Evolutionary conservation across 306 rosid species (phyloP).

Genomic region (Sechiopsis laciniata): DNA sequence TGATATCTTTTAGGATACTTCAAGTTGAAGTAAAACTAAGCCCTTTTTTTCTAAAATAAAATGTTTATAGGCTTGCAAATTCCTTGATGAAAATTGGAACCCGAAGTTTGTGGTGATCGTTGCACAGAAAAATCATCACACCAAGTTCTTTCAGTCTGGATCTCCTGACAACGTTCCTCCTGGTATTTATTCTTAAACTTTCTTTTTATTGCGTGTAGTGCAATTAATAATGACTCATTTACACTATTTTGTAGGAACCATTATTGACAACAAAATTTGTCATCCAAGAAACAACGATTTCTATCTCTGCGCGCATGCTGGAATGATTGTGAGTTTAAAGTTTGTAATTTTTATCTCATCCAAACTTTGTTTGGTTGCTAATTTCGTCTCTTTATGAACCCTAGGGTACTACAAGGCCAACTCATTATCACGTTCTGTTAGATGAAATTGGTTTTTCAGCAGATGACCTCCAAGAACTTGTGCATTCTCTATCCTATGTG

Average conservation of each 20-base stretch:
- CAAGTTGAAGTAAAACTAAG: background rate
- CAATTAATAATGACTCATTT: background rate
- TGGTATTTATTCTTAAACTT: constrained; percentile 30
- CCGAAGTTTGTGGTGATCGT: constrained; percentile 81
- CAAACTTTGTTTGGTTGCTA: background rate
- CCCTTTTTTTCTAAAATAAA: background rate
- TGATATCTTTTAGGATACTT: background rate
- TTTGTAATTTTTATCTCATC: background rate
- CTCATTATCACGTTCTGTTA: constrained; percentile 74
- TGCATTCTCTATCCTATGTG: constrained; percentile 92
- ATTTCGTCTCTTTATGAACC: background rate
- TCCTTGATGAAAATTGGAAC: constrained; percentile 68
- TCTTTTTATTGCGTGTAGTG: no score
- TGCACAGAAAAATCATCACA: constrained; percentile 90
- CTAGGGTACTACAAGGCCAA: constrained; percentile 90
- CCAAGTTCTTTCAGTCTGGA: constrained; percentile 67
- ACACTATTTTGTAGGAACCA: constrained; percentile 50
- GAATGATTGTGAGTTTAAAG: constrained; percentile 72
- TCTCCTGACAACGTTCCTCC: constrained; percentile 88
- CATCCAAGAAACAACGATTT: constrained; percentile 86
- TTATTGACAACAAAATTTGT: constrained; percentile 80
- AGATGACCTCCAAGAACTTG: constrained; percentile 84
- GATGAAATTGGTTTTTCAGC: constrained; percentile 80
- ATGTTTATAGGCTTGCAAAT: constrained; percentile 62
- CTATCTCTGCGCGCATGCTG: constrained; percentile 90